These are phyloP conservation scores for Fusarium torreyae DNA, from an alignment of 2,329 filamentous ascomycete genomes.

Conservation along the genomic window DNA sequence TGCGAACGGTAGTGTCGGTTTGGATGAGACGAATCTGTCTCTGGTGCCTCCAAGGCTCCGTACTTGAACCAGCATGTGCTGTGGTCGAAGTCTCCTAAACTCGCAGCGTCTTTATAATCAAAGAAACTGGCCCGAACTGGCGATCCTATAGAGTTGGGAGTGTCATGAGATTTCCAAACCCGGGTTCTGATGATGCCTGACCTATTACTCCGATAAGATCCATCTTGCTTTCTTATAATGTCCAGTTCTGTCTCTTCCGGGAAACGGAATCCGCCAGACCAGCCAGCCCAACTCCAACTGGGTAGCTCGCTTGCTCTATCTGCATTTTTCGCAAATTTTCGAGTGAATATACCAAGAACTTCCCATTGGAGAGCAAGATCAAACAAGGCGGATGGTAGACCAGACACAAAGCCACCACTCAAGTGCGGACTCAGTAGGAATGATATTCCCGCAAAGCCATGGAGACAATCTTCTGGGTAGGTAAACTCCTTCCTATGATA, in stretches of 20 bases:
- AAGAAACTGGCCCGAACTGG: not conserved
- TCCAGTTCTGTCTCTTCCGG: not conserved
- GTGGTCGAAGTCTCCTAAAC: not conserved
- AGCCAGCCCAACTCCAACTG: constrained; percentile 4
- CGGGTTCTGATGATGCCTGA: not conserved
- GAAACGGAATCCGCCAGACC: not conserved
- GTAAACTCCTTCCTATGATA: not conserved
- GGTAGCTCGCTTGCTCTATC: not conserved
- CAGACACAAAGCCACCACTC: not conserved
- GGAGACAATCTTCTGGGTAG: not conserved
- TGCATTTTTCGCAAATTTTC: not conserved
- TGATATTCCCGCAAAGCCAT: constrained; percentile 2
- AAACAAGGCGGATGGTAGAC: not conserved
- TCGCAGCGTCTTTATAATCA: not conserved
- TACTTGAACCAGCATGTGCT: not conserved
- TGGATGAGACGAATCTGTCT: not conserved
- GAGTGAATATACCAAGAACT: not conserved
- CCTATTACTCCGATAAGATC: not conserved
- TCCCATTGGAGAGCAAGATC: not conserved
- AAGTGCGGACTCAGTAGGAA: not conserved
- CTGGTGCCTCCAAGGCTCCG: not conserved
- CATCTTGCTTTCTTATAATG: not conserved
- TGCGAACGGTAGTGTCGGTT: not conserved
- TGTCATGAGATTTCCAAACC: not conserved
- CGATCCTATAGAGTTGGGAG: not conserved